A percentile compares a stretch with the other conserved stretches of the same genome.
Evolutionary conservation across 2,329 filamentous ascomycete species (phyloP).

Genomic region (Aschersonia sp.): DNA sequence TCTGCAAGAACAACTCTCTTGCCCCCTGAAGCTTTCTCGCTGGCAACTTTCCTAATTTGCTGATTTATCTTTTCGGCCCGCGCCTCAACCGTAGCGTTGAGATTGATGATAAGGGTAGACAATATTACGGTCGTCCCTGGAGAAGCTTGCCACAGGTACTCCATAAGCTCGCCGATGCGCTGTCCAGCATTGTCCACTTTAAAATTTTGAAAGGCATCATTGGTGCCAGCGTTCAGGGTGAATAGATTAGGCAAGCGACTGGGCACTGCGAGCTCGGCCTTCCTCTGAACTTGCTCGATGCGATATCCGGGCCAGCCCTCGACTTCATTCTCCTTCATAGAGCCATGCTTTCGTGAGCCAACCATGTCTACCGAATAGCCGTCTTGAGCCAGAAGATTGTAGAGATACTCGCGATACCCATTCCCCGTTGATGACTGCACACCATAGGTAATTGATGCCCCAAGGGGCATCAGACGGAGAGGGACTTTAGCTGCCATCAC

Average conservation of each 20-base stretch:
- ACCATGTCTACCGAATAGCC: constrained; percentile 15
- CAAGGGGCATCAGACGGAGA: constrained; percentile 28
- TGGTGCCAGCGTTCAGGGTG: constrained; percentile 27
- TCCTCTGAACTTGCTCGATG: constrained; percentile 22
- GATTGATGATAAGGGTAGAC: constrained; percentile 22
- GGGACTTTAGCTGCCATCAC: constrained; percentile 8
- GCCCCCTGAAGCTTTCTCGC: constrained; percentile 11
- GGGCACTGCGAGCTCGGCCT: constrained; percentile 17
- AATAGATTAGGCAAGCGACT: constrained; percentile 22
- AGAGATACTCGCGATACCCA: constrained; percentile 22
- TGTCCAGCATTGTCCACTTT: constrained; percentile 14
- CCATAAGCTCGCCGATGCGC: constrained; percentile 20
- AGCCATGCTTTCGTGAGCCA: constrained; percentile 19
- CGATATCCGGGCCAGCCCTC: constrained; percentile 29
- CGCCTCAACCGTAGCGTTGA: constrained; percentile 11
- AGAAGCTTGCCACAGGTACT: constrained; percentile 17
- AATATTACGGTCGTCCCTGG: constrained; percentile 20
- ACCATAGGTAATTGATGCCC: constrained; percentile 28
- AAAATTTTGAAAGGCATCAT: constrained; percentile 22
- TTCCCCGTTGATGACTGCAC: constrained; percentile 19
- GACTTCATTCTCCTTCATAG: constrained; percentile 25
- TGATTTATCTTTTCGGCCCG: constrained; percentile 18
- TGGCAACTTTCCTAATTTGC: constrained; percentile 15
- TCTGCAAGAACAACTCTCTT: constrained; percentile 23
- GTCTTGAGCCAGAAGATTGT: constrained; percentile 14